Evolutionary conservation across 2,329 filamentous ascomycete species (phyloP).

Genomic region (Aspergillus sergii): DNA sequence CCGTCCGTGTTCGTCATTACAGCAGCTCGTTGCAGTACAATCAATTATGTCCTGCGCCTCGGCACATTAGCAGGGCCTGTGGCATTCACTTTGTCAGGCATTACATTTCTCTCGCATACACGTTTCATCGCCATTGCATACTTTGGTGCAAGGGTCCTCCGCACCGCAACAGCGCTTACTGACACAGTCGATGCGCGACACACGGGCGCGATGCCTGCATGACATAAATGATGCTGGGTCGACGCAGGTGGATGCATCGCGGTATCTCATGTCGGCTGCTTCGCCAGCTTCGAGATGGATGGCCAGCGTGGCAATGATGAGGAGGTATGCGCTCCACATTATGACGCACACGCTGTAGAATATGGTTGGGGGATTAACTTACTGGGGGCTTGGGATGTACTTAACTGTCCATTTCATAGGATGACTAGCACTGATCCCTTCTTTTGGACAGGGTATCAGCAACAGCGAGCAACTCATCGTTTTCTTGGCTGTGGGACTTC

Average conservation of each 20-base stretch:
- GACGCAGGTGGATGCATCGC: slow-evolving; percentile 6
- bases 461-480: not conserved
- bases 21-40: slow-evolving; percentile 8
- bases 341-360: no score
- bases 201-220: slow-evolving; percentile 2
- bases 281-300: not conserved
- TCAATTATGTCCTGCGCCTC: not conserved
- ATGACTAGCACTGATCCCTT: not conserved
- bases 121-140: not conserved
- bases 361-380: not conserved
- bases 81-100: not conserved
- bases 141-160: not conserved
- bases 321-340: not conserved
- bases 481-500: no score
- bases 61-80: slow-evolving; percentile 4
- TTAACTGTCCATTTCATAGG: not conserved
- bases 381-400: not conserved
- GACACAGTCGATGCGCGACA: slow-evolving; percentile 2
- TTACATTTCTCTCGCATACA: not conserved
- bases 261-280: not conserved
- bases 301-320: not conserved
- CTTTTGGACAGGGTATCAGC: not conserved
- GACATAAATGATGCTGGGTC: slow-evolving; percentile 4
- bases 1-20: slow-evolving; percentile 1
- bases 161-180: not conserved